A percentile compares a stretch with the other conserved stretches of the same genome.
Evolutionary conservation across 805 yeast genomes (phyloP).

Genomic region (Candida succiphila): DNA sequence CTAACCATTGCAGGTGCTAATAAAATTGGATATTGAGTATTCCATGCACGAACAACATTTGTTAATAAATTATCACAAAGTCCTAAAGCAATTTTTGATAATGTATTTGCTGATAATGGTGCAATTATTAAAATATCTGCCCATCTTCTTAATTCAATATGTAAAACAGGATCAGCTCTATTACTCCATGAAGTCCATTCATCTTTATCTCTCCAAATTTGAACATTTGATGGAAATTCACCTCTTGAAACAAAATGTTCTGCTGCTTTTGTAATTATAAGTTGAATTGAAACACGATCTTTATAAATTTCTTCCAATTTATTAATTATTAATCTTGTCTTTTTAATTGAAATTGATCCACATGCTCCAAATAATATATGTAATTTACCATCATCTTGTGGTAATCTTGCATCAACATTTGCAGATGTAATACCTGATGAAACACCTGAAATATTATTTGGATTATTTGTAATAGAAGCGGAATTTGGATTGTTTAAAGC

Average conservation of each 20-base stretch:
- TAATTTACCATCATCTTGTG: slow-evolving; percentile 43
- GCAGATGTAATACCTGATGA: slow-evolving; percentile 3
- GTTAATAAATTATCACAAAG: slow-evolving; percentile 88
- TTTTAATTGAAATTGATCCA: slow-evolving; percentile 43
- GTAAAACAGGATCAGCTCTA: slow-evolving; percentile 50
- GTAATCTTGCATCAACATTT: slow-evolving; percentile 26
- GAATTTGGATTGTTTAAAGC: slow-evolving; percentile 2
- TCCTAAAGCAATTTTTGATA: slow-evolving; percentile 84
- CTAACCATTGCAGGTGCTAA: slow-evolving; percentile 96
- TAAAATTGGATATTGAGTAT: slow-evolving; percentile 78
- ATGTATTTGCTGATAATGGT: slow-evolving; percentile 90
- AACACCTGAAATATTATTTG: background rate
- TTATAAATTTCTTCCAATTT: slow-evolving; percentile 44
- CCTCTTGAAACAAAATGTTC: slow-evolving; percentile 43
- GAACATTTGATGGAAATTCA: slow-evolving; percentile 32
- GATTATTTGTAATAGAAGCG: background rate
- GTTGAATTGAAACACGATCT: slow-evolving; percentile 41
- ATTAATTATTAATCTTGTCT: slow-evolving; percentile 40
- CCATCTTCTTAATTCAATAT: slow-evolving; percentile 93
- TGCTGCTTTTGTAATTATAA: slow-evolving; percentile 43
- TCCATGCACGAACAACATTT: slow-evolving; percentile 91
- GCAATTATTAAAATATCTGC: slow-evolving; percentile 89
- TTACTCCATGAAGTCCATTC: slow-evolving; percentile 47
- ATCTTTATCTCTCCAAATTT: slow-evolving; percentile 48
- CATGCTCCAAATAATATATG: slow-evolving; percentile 50